Conservation (phyloP, 805 yeast species). For the Nakazawaea molendinolei region DNA sequence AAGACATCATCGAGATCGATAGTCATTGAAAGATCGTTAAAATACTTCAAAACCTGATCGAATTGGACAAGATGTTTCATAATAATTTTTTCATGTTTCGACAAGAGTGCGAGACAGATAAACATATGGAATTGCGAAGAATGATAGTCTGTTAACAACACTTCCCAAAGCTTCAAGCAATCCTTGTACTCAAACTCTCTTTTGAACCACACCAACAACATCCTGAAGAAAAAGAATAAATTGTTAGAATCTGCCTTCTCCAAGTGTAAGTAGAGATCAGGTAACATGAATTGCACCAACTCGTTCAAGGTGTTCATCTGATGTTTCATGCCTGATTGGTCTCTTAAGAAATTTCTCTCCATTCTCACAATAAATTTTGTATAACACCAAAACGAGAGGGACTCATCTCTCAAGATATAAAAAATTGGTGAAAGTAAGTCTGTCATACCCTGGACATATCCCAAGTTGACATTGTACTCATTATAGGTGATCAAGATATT, state of each 20-base stretch:
- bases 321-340: constrained; percentile 86
- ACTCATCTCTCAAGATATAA: constrained; percentile 58
- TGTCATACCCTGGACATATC: constrained; percentile 98
- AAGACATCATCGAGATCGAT: constrained; percentile 71
- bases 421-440: constrained; percentile 87
- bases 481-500: constrained; percentile 83
- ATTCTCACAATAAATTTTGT: constrained; percentile 83
- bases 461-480: constrained; percentile 74
- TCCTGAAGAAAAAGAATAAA: constrained; percentile 88
- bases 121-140: constrained; percentile 85
- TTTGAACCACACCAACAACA: constrained; percentile 93
- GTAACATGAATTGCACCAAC: constrained; percentile 84
- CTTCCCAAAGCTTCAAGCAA: constrained; percentile 83
- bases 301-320: constrained; percentile 83
- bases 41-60: constrained; percentile 87
- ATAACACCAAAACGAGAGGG: constrained; percentile 84
- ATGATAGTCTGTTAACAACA: constrained; percentile 81
- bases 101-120: constrained; percentile 82
- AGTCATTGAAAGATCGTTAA: constrained; percentile 81
- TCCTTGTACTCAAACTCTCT: constrained; percentile 81
- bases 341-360: constrained; percentile 90
- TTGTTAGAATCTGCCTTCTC: constrained; percentile 85
- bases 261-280: constrained; percentile 74
- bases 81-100: constrained; percentile 76
- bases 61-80: constrained; percentile 67